Conservation (phyloP, 176 grass and related monocot genomes). For the Hyparrhenia diplandra region DNA sequence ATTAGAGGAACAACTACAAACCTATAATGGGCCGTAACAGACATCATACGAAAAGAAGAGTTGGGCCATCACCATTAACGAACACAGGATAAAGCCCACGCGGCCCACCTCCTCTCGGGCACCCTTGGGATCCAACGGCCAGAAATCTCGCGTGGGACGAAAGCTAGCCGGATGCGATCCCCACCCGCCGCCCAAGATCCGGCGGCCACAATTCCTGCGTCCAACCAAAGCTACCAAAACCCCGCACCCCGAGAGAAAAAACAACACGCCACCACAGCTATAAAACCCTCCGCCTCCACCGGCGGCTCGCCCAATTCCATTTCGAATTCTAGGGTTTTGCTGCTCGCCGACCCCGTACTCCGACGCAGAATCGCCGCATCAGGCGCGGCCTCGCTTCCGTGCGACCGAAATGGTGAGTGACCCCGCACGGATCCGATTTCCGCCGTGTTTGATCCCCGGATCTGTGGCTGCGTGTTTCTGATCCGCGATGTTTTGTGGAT, state of each 20-base stretch:
- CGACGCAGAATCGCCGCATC: neutral
- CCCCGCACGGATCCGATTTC: neutral
- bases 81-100: neutral
- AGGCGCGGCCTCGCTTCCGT: neutral
- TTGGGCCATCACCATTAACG: neutral
- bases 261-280: conserved; percentile 7
- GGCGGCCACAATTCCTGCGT: conserved; percentile 60
- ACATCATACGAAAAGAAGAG: too few relatives aligned
- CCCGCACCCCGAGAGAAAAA: conserved; percentile 4
- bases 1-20: neutral
- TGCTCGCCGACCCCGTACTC: neutral
- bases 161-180: conserved; percentile 44
- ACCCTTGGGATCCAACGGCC: conserved; percentile 33
- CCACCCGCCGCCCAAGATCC: conserved; percentile 28
- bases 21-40: neutral
- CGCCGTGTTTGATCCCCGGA: neutral
- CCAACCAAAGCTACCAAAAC: conserved; percentile 49
- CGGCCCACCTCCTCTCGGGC: neutral
- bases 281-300: conserved; percentile 45
- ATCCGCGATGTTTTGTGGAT: neutral
- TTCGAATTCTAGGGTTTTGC: conserved; percentile 56
- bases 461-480: neutral
- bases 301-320: conserved; percentile 6
- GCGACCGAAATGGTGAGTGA: conserved; percentile 25
- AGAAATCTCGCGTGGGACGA: conserved; percentile 41